Base-by-base conservation (phyloP, 805 yeast genomes). In the Metahyphopichia silvanorum region DNA sequence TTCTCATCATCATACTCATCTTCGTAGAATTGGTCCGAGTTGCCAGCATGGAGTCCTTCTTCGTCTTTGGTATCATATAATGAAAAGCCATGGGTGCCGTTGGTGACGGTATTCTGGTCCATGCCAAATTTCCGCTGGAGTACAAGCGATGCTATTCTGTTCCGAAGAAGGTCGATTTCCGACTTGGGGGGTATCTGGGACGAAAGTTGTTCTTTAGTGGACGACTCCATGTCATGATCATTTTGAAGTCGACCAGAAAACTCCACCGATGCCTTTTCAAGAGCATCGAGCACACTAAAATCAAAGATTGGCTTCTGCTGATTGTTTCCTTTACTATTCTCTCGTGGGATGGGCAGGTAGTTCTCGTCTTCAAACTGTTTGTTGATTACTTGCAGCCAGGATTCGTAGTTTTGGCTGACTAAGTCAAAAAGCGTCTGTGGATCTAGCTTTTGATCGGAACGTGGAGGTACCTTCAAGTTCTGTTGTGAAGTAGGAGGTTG, bases 31-130 rank as follows among this genome's bases (percentile, higher is more conserved):
- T 29, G 38, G 14, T 49, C 51, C 12, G 59, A 39, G 33, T 60
- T 55, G 7, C 58, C 66, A 6, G 52, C 63, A 29, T 60, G 62
- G 12, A 64, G 46, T 1, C 70, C 70, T 35, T 54, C 63, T 43
- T 64, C 70, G 38, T 65, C 70, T 27, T 51, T 42, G 11, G 63
- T 60, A 24, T 57, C 70, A 37, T 63, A 64, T 9, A 57, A 39
- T 7, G 55, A 43, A 32, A 59, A 57, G 3, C 65, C 66, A 24
- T 49, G 43, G 14, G 21, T 22, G 3, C 65, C 66, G 24, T 49
- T 43, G 14, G 21, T 22, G 21, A 23, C 21, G 19, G 24, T 5
- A 18, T 25, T 21, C 6, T 21, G 25, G 16, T 43, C 39, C 21
- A 40, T 27, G 13, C 34, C 31, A 25, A 46, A 41, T 16, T 40